Conservation (phyloP, 352 stramenopile genomes). For the Phytophthora foliorum region DNA sequence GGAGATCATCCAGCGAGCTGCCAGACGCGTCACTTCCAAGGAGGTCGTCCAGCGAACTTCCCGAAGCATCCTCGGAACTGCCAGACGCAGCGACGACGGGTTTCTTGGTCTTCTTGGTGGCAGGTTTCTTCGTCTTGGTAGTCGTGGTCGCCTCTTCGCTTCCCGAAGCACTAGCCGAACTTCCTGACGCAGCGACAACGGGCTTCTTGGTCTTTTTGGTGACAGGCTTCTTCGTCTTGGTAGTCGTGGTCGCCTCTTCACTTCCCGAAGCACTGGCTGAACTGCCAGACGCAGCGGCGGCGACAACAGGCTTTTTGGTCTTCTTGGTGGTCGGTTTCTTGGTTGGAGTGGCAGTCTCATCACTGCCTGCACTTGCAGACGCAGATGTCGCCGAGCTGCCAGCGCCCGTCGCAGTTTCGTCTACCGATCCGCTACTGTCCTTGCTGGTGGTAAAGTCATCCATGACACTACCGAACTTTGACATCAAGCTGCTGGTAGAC, state of each 20-base stretch:
- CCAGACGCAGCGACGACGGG: constrained; percentile 7
- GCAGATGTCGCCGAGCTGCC: constrained; percentile 1
- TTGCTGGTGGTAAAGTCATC: constrained; percentile 10
- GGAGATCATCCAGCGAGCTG: constrained; percentile 11
- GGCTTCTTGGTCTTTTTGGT: constrained; percentile 17
- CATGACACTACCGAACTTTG: constrained; percentile 27
- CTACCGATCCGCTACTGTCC: not conserved
- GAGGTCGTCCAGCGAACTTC: constrained; percentile 13
- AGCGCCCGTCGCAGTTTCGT: constrained; percentile 10
- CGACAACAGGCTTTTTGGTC: constrained; percentile 20
- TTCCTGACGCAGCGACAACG: not conserved
- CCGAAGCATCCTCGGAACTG: not conserved
- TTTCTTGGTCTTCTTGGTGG: constrained; percentile 15
- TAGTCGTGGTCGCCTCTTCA: not conserved
- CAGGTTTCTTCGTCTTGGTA: constrained; percentile 1
- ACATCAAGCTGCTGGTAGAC: constrained; percentile 24
- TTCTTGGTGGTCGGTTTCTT: constrained; percentile 17
- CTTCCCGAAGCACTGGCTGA: not conserved
- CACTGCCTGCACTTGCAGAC: not conserved
- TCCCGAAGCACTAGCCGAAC: not conserved
- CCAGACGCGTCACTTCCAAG: constrained; percentile 6
- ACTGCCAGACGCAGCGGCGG: not conserved
- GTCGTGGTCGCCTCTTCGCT: not conserved
- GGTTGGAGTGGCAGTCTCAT: not conserved
- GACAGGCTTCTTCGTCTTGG: constrained; percentile 1